phyloP scores from a whole-genome alignment of 2,329 filamentous ascomycete species.

The Delphinella strobiligena region DNA sequence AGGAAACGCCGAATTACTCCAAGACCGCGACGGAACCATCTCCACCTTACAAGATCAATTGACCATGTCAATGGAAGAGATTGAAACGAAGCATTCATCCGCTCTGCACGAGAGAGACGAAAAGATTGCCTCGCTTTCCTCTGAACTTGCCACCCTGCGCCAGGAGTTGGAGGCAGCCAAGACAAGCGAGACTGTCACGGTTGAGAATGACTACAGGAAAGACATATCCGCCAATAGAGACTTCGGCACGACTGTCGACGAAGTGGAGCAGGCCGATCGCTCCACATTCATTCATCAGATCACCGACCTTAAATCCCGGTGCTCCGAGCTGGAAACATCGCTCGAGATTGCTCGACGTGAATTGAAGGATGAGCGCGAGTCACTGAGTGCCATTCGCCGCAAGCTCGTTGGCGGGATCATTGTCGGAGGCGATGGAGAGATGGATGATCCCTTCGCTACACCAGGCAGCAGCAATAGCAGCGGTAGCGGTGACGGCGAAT shows the following conservation, averaged over 20 bases:
- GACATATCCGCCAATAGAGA: too few relatives aligned
- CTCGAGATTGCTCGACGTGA: not conserved
- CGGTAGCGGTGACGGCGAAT: too few relatives aligned
- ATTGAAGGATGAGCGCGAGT: not conserved
- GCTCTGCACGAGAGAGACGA: not conserved
- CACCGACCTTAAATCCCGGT: not conserved
- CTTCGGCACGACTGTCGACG: too few relatives aligned
- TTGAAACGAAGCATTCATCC: not conserved
- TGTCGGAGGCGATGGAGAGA: not conserved
- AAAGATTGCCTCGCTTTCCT: not conserved
- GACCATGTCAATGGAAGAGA: not conserved
- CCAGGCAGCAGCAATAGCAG: too few relatives aligned
- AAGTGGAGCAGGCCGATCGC: not conserved
- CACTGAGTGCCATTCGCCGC: not conserved
- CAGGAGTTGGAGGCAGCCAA: not conserved
- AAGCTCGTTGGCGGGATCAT: not conserved
- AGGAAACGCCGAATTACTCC: not conserved
- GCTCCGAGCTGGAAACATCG: not conserved
- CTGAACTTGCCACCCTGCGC: not conserved
- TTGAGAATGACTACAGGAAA: too few relatives aligned
- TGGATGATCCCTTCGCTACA: not conserved
- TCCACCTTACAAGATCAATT: not conserved
- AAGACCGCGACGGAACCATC: not conserved
- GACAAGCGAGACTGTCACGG: too few relatives aligned
- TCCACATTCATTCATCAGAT: not conserved